Evolutionary conservation across 164 flowering plant genomes (phyloP).

Genomic region (Berberis vulgaris): DNA sequence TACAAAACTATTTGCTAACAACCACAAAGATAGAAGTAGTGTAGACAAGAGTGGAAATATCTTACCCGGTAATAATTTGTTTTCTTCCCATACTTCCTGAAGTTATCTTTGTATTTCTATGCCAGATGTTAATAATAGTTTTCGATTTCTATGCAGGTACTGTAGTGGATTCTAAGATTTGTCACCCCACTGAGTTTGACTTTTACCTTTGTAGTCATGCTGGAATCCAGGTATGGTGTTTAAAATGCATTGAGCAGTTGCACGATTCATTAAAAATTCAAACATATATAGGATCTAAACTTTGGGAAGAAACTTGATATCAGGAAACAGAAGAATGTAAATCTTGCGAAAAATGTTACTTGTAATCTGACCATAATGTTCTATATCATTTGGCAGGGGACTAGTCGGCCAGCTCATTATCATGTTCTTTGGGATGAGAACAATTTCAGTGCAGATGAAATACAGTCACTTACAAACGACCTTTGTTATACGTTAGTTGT

Average conservation of each 20-base stretch:
- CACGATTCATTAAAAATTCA: background rate
- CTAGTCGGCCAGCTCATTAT: constrained; percentile 72
- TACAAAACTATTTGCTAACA: constrained; percentile 13
- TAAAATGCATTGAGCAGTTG: background rate
- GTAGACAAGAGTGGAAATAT: constrained; percentile 15
- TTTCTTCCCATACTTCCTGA: background rate
- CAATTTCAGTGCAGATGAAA: constrained; percentile 46
- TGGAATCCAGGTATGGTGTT: constrained; percentile 65
- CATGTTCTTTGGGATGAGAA: constrained; percentile 82
- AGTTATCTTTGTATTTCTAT: background rate
- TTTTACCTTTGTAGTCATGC: constrained; percentile 93
- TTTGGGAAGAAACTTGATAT: background rate
- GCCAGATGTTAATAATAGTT: background rate
- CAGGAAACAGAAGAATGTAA: constrained; percentile 19
- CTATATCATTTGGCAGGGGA: constrained; percentile 38
- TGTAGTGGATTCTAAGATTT: constrained; percentile 74
- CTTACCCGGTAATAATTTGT: constrained; percentile 7
- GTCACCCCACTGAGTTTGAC: constrained; percentile 85
- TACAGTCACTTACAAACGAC: constrained; percentile 58
- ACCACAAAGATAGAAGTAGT: constrained; percentile 14
- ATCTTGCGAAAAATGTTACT: background rate
- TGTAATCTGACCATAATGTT: background rate
- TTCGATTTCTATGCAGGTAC: constrained; percentile 46
- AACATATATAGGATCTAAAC: background rate
- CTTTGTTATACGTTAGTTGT: constrained; percentile 65